Evolutionary conservation across 257 asterid species (phyloP).

Genomic region (Gentiana straminea): DNA sequence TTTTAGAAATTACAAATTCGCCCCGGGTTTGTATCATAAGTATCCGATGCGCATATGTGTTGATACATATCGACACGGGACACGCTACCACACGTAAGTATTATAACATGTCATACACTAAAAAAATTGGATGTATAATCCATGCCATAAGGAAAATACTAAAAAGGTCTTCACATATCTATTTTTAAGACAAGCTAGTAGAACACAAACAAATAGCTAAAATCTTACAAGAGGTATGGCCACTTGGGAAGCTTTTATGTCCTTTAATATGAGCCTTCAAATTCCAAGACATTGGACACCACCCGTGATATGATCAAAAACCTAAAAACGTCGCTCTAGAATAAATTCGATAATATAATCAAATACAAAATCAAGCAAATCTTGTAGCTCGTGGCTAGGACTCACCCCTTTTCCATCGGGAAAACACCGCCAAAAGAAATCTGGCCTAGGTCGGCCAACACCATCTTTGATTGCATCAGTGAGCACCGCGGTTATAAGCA

Average conservation of each 20-base stretch:
- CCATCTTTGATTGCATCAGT: constrained; percentile 96
- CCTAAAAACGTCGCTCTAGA: constrained; percentile 31
- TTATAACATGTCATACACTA: constrained; percentile 56
- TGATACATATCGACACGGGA: too few relatives aligned
- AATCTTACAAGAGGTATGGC: too few relatives aligned
- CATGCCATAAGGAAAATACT: too few relatives aligned
- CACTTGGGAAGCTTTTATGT: constrained; percentile 91
- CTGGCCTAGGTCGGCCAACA: constrained; percentile 98
- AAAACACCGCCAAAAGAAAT: constrained; percentile 96
- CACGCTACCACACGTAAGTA: too few relatives aligned
- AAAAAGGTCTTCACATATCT: too few relatives aligned
- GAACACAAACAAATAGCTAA: too few relatives aligned
- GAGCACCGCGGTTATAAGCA: constrained; percentile 65
- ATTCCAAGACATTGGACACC: constrained; percentile 79
- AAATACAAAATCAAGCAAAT: not conserved
- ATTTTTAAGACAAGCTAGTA: too few relatives aligned
- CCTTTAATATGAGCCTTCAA: constrained; percentile 57
- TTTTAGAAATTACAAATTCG: too few relatives aligned
- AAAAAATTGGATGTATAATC: constrained; percentile 89
- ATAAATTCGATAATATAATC: not conserved
- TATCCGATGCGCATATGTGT: too few relatives aligned
- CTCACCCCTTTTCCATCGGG: constrained; percentile 80
- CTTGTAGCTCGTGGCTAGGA: too few relatives aligned
- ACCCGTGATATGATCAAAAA: constrained; percentile 62
- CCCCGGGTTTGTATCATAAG: too few relatives aligned